These are phyloP conservation scores for Arthrinium puccinioides DNA, from an alignment of 2,329 filamentous ascomycete genomes.

Conservation along the genomic window DNA sequence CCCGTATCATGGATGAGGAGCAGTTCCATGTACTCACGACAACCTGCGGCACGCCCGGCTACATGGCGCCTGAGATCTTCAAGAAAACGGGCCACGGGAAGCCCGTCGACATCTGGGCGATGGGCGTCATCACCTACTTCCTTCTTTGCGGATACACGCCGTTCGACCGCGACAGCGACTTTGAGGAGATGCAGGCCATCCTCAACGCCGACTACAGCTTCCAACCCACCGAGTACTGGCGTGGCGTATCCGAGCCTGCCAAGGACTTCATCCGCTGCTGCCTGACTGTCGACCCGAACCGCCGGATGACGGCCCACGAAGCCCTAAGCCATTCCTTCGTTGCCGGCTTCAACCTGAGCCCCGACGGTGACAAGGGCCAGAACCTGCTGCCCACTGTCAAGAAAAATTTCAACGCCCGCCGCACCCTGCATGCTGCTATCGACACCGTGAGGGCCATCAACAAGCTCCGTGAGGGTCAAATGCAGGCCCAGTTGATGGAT, in stretches of 20 bases:
- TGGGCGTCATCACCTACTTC: slow-evolving; percentile 98
- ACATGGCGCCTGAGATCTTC: slow-evolving; percentile 99
- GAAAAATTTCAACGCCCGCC: slow-evolving; percentile 67
- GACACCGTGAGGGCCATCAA: slow-evolving; percentile 66
- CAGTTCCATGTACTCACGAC: slow-evolving; percentile 97
- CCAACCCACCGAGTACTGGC: slow-evolving; percentile 92
- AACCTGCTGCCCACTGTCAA: slow-evolving; percentile 63
- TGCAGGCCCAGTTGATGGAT: slow-evolving; percentile 49
- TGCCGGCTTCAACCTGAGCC: slow-evolving; percentile 39
- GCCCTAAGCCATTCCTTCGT: slow-evolving; percentile 62
- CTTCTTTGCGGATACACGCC: slow-evolving; percentile 96
- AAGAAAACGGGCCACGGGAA: slow-evolving; percentile 98
- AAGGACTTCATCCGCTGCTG: slow-evolving; percentile 91
- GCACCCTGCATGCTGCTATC: slow-evolving; percentile 63
- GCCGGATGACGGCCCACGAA: slow-evolving; percentile 86
- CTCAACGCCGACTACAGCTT: slow-evolving; percentile 94
- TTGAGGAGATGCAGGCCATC: slow-evolving; percentile 99
- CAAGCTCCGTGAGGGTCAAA: slow-evolving; percentile 58
- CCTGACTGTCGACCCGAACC: slow-evolving; percentile 79
- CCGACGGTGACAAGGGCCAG: slow-evolving; percentile 43
- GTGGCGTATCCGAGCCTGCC: slow-evolving; percentile 76
- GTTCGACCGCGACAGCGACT: slow-evolving; percentile 93
- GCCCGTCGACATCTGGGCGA: slow-evolving; percentile 96
- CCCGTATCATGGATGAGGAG: slow-evolving; percentile 97
- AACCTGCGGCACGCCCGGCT: slow-evolving; percentile 94